Evolutionary conservation across 2,329 filamentous ascomycete species (phyloP).

Genomic region (Cercospora zeae-maydis): DNA sequence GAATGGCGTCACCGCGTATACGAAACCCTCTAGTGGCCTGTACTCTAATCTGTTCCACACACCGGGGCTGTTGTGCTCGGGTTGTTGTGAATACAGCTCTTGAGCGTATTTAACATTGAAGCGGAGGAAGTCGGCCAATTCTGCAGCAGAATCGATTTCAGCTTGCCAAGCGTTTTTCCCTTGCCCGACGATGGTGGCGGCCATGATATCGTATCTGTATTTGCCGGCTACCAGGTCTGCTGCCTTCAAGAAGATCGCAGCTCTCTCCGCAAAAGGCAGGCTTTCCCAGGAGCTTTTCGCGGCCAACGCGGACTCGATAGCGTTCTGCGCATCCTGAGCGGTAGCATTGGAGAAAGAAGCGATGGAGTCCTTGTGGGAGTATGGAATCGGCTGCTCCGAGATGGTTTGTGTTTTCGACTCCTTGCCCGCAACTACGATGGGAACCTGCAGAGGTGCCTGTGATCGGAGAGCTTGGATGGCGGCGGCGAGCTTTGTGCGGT

Average conservation of each 20-base stretch:
- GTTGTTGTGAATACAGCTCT: conserved; percentile 84
- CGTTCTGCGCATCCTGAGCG: conserved; percentile 67
- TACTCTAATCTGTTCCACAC: conserved; percentile 92
- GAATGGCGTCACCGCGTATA: conserved; percentile 91
- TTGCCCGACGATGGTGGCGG: conserved; percentile 90
- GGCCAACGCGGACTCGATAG: conserved; percentile 80
- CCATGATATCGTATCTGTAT: conserved; percentile 96
- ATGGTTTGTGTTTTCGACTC: conserved; percentile 56
- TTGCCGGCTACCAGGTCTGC: conserved; percentile 86
- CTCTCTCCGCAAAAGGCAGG: conserved; percentile 83
- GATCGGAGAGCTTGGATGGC: conserved; percentile 68
- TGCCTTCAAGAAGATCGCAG: conserved; percentile 91
- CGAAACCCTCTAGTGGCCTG: conserved; percentile 86
- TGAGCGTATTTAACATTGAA: conserved; percentile 94
- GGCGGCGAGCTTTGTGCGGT: conserved; percentile 70
- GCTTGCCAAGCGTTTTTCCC: conserved; percentile 99
- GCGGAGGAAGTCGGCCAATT: conserved; percentile 81
- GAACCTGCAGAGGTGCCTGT: conserved; percentile 70
- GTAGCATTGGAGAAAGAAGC: conserved; percentile 84
- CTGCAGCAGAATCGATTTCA: conserved; percentile 94
- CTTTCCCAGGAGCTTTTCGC: conserved; percentile 83
- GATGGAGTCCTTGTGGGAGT: conserved; percentile 70
- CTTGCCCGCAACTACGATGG: conserved; percentile 78
- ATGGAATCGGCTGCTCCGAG: conserved; percentile 74
- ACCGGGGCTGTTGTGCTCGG: conserved; percentile 73